Conservation (phyloP, 768 basidiomycete genomes). For the Coprinopsis strossmayeri region DNA sequence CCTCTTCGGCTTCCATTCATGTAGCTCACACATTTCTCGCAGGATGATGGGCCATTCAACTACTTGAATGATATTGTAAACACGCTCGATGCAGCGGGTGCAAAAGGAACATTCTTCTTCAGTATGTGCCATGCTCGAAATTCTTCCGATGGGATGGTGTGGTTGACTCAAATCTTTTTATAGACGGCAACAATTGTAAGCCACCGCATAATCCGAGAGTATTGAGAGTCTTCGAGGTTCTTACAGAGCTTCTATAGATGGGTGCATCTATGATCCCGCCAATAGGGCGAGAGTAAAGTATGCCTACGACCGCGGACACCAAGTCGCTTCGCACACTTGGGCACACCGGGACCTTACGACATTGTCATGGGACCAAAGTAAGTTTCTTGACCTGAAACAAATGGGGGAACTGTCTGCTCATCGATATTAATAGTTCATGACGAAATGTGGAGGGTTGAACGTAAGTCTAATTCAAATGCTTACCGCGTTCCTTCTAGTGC, state of each 20-base stretch:
- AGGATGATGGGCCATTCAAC: constrained; percentile 32
- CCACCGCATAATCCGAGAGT: not conserved
- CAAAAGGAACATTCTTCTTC: constrained; percentile 38
- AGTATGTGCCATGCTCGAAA: constrained; percentile 18
- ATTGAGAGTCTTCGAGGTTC: too few relatives aligned
- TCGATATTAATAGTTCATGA: constrained; percentile 20
- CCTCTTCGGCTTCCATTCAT: not conserved
- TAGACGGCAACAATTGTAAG: constrained; percentile 35
- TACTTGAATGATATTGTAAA: constrained; percentile 25
- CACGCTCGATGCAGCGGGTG: constrained; percentile 25
- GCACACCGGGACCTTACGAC: constrained; percentile 27
- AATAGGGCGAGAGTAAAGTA: constrained; percentile 24
- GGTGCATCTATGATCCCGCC: constrained; percentile 30
- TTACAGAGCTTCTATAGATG: too few relatives aligned
- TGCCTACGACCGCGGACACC: constrained; percentile 33
- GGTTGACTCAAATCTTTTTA: not conserved
- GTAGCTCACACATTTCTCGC: not conserved
- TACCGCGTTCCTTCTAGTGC: not conserved
- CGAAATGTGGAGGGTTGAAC: constrained; percentile 30
- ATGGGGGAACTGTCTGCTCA: not conserved
- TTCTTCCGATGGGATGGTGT: not conserved
- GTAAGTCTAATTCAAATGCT: constrained; percentile 16
- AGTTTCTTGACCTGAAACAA: too few relatives aligned
- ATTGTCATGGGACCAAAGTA: constrained; percentile 27
- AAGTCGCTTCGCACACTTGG: constrained; percentile 43